Base-by-base conservation (phyloP, 352 stramenopile species). In the Pythium inflatum region DNA sequence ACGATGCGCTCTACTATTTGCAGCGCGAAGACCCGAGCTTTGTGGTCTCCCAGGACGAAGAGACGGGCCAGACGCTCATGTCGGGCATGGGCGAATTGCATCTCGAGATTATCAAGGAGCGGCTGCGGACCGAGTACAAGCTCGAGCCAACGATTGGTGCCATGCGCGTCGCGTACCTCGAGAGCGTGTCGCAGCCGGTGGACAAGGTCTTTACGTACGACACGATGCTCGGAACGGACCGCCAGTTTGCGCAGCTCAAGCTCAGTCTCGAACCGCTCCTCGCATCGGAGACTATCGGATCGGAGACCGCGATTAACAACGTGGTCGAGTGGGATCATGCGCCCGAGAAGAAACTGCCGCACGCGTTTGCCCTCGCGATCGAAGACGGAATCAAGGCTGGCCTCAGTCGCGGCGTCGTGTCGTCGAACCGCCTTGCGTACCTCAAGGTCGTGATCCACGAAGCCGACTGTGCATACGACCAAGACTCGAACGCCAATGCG, bases 51-150 rank as follows among this genome's bases (percentile, higher is more conserved):
- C 85, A 98, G 27, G 97, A 99, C 77, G 77, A 91, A 7, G 96
- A 99, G 68, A 99, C 92, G 9, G 98, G 98, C 30, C 94, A 99
- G 85, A 99, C 97, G 48, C 96, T 99, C 65, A 95, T 99, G 66
- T 98, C 87, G 68, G 98, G 98, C 28, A 92, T 98, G 80, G 95
- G 95, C 20, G 95, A 99, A 75, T 79, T 99, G 13, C 95, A 99
- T 61, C 83, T 99, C 51, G 92, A 98, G 69, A 96, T 99, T 61
- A 89, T 96, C 43, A 78, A 96, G 38, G 94, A 99, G 76, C 81
- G 95, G 13, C 68, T 99, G 34, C 80, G 77, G 27, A 80, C 85
- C 53, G 95, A 98, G 62, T 97, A 96, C 80, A 93, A 91, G 41
- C 73, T 98, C 6, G 71, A 91, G 25, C 79, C 79, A 33, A 92